phyloP scores from a whole-genome alignment of 352 stramenopile genomes.

The Lagenidium sp. region DNA sequence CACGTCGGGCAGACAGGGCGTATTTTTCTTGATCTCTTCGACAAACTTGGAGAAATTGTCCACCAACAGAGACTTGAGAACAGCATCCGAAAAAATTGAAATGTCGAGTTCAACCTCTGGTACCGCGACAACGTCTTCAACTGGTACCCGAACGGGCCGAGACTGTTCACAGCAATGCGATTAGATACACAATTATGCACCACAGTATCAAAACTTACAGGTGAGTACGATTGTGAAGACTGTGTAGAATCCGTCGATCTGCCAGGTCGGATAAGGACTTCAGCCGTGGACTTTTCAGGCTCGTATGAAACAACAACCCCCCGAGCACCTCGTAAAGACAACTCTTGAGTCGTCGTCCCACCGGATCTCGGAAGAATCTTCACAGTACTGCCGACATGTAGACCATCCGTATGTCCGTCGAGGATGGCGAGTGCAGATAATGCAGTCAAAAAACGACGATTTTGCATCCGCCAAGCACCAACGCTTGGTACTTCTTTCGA shows the following conservation, averaged over 20 bases:
- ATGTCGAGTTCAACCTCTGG: slow-evolving; percentile 67
- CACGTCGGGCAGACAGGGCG: too few species aligned
- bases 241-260: not conserved
- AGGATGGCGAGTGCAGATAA: slow-evolving; percentile 74
- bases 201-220: too few species aligned
- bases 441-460: slow-evolving; percentile 40
- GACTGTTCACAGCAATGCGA: slow-evolving; percentile 23
- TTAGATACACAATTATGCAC: slow-evolving; percentile 1
- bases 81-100: slow-evolving; percentile 53
- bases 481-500: slow-evolving; percentile 46
- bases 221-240: slow-evolving; percentile 5
- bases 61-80: slow-evolving; percentile 60
- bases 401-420: slow-evolving; percentile 76
- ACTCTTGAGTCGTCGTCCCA: slow-evolving; percentile 69
- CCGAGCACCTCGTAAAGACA: slow-evolving; percentile 58
- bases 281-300: slow-evolving; percentile 68
- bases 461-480: slow-evolving; percentile 40
- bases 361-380: slow-evolving; percentile 75
- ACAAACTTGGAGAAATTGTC: slow-evolving; percentile 72
- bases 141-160: slow-evolving; percentile 67
- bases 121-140: slow-evolving; percentile 72
- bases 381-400: slow-evolving; percentile 72
- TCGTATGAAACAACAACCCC: slow-evolving; percentile 76
- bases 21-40: slow-evolving; percentile 65
- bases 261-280: slow-evolving; percentile 52